Evolutionary conservation across 768 basidiomycete genomes (phyloP).

Genomic region (Collybiopsis luxurians): DNA sequence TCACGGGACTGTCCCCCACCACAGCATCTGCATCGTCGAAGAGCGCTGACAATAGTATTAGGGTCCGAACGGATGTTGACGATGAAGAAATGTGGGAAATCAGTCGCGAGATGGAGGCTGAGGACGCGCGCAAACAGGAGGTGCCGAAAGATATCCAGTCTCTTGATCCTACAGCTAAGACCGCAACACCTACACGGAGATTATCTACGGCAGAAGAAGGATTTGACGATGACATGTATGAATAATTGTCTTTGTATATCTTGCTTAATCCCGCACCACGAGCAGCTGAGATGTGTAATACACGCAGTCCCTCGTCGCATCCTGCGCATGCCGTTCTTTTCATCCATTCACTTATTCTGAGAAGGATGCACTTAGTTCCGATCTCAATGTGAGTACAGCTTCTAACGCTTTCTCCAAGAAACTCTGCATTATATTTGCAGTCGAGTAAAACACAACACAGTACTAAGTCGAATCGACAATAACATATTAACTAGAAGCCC

Average conservation of each 20-base stretch:
- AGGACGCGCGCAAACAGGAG: constrained; percentile 11
- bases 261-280: too few species aligned
- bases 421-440: too few species aligned
- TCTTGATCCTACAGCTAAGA: neutral
- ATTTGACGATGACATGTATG: neutral
- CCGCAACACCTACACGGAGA: neutral
- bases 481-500: neutral
- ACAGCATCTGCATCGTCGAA: neutral
- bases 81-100: constrained; percentile 77
- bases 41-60: constrained; percentile 4
- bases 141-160: neutral
- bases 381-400: too few species aligned
- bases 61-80: constrained; percentile 24
- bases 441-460: neutral
- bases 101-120: constrained; percentile 51
- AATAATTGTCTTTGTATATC: too few species aligned
- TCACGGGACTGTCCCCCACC: neutral
- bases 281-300: too few species aligned
- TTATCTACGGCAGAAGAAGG: neutral
- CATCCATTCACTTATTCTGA: too few species aligned
- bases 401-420: too few species aligned
- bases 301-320: too few species aligned
- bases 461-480: neutral
- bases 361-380: too few species aligned
- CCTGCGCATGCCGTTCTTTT: too few species aligned